phyloP scores from a whole-genome alignment of 2,329 filamentous ascomycete species.

The Cryphonectria naterciae region DNA sequence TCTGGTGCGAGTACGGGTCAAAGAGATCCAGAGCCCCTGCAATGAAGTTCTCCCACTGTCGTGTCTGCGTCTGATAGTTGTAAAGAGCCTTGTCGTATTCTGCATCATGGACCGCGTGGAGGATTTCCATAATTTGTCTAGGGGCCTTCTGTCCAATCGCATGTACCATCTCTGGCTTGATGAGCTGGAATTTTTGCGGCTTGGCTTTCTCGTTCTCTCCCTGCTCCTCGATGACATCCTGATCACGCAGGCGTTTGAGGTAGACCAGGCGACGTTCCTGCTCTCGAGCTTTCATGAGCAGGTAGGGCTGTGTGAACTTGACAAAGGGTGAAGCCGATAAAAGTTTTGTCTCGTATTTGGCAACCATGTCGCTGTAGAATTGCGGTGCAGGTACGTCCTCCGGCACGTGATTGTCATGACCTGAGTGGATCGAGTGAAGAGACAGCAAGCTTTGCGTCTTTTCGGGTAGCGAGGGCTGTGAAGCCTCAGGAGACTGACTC shows the following conservation, averaged over 20 bases:
- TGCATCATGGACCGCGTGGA: slow-evolving; percentile 93
- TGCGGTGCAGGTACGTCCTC: slow-evolving; percentile 85
- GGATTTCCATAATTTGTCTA: slow-evolving; percentile 85
- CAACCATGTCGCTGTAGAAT: slow-evolving; percentile 93
- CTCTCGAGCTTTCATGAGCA: slow-evolving; percentile 88
- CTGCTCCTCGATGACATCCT: slow-evolving; percentile 64
- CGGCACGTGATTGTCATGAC: slow-evolving; percentile 61
- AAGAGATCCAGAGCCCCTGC: slow-evolving; percentile 87
- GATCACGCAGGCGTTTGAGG: slow-evolving; percentile 80
- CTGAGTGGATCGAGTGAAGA: slow-evolving; percentile 46
- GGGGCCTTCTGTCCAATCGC: slow-evolving; percentile 78
- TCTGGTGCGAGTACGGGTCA: slow-evolving; percentile 93
- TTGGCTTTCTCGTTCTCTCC: slow-evolving; percentile 64
- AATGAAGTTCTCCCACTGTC: slow-evolving; percentile 95
- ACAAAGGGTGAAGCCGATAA: slow-evolving; percentile 96
- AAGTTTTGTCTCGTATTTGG: slow-evolving; percentile 90
- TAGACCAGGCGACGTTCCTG: slow-evolving; percentile 85
- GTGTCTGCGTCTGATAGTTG: slow-evolving; percentile 90
- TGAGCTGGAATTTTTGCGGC: slow-evolving; percentile 80
- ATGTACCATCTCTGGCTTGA: slow-evolving; percentile 95
- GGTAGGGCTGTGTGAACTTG: slow-evolving; percentile 90
- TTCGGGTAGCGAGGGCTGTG: slow-evolving; percentile 28
- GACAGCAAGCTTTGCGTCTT: slow-evolving; percentile 39
- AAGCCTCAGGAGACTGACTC: slow-evolving; percentile 30
- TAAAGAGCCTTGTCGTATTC: slow-evolving; percentile 96